Evolutionary conservation across 495 filamentous ascomycete genomes (phyloP), one percentile per base, ranked within the genome.

Genomic region (Bacidia rubella): DNA sequence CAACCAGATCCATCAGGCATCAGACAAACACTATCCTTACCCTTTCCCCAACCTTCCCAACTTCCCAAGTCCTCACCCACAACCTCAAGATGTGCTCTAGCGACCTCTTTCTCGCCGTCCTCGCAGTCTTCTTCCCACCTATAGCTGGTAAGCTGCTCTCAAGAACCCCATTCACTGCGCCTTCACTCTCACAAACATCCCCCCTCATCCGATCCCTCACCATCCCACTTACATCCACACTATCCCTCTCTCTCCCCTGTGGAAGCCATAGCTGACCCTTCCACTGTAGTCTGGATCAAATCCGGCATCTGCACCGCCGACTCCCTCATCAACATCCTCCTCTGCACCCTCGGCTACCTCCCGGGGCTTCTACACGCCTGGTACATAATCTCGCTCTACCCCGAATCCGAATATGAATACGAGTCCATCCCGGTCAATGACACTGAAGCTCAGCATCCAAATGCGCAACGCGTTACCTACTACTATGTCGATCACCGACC

Each of bases 341-440:
- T 98, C 57, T 90, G 83, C 70, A 70, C 78, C 45, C 84, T 98
- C 42, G 90, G 93, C 66, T 93, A 78, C 67, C 71, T 98, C 56
- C 92, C 92, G 20, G 92, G 92, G 49, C 80, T 97, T 22, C 68
- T 98, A 5, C 92, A 98, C 68, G 77, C 92, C 63, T 97, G 90
- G 90, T 98, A 97, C 79, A 95, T 98, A 68, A 95, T 98, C 72
- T 71, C 83, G 63, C 83, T 84, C 63, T 87, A 84, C 66, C 93
- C 93, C 23, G 90, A 96, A 26, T 65, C 66, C 12, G 66, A 77
- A 24, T 79, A 75, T 55, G 73, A 75, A 54, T 87, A 92, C 66
- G 73, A 81, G 45, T 63, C 70, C 29, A 65, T 82, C 46, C 70
- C 74, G 11, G 69, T 70, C 29, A 80, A 81, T 59, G 67, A 69